These are phyloP conservation scores for Syzygium grande DNA, from an alignment of 345 rosid species.

Conservation along the genomic window DNA sequence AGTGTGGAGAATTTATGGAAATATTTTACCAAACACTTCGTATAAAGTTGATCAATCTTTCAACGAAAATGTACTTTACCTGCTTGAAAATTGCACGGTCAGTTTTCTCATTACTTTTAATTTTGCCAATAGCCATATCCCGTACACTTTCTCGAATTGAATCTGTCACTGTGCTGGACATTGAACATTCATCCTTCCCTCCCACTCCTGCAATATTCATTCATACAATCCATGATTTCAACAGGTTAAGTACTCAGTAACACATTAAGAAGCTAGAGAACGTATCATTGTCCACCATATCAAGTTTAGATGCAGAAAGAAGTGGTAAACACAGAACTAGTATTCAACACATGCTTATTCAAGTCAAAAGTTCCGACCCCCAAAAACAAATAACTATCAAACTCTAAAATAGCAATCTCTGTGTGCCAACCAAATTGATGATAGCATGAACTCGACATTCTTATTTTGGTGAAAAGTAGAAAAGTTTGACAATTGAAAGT, in stretches of 20 bases:
- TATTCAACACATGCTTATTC: too few relatives aligned
- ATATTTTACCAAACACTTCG: neutral
- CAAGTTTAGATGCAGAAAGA: neutral
- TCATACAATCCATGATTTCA: too few relatives aligned
- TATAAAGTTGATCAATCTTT: neutral
- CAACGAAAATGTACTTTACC: constrained; percentile 20
- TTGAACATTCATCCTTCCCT: constrained; percentile 64
- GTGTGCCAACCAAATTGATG: too few relatives aligned
- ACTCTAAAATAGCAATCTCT: too few relatives aligned
- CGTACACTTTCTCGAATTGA: constrained; percentile 84
- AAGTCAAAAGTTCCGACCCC: neutral
- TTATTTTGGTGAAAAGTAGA: too few relatives aligned
- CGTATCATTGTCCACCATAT: too few relatives aligned
- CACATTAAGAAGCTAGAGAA: too few relatives aligned
- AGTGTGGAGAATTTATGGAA: neutral
- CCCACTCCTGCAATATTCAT: constrained; percentile 60
- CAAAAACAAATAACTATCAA: too few relatives aligned
- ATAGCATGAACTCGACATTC: too few relatives aligned
- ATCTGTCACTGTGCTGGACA: constrained; percentile 82
- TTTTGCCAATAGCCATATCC: constrained; percentile 63
- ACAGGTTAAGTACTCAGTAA: too few relatives aligned
- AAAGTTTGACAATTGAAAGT: too few relatives aligned
- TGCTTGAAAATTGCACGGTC: constrained; percentile 95
- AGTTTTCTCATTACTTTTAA: constrained; percentile 64
- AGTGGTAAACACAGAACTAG: neutral